Evolutionary conservation across 1,139 yeast species (phyloP), one percentile per base, ranked within the genome.

Genomic region (Scheffersomyces segobiensis): DNA sequence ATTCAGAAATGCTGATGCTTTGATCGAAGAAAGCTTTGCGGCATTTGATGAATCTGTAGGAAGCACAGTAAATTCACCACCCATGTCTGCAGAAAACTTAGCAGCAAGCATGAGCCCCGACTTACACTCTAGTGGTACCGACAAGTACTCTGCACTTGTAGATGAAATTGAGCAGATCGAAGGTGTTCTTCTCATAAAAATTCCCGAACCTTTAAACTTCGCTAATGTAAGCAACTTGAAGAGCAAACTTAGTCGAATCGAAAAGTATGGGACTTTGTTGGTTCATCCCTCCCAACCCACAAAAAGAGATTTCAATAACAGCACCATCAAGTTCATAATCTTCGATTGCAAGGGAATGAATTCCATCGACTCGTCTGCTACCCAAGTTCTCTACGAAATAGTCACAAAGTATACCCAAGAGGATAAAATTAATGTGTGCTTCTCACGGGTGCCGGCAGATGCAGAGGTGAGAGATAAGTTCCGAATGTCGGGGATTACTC

Each of bases 311-410:
- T 68, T 71, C 54, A 60, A 68, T 22, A 65, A 61, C 50, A 62
- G 60, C 19, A 65, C 69, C 5, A 67, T 71, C 54, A 67, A 69
- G 50, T 69, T 67, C 50, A 63, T 75, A 20, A 64, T 76, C 4
- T 67, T 76, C 56, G 80, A 76, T 57, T 70, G 78, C 52, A 73
- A 75, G 56, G 80, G 78, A 1, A 74, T 76, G 78, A 60, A 66
- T 8, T 59, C 60, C 3, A 66, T 76, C 49, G 80, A 76, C 60
- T 66, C 77, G 0, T 67, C 76, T 5, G 79, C 79, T 0, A 73
- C 72, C 7, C 78, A 74, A 53, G 67, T 68, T 4, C 64, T 75
- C n/a, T 65, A 63, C 56, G 79, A 75, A 60, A 66, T 71, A 26
- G 63, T 74, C 4, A 56, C 59, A 19, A 64, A 68, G 52, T 74